Percentiles rank a stretch among this genome's conserved stretches.
Conservation (phyloP, 768 basidiomycete genomes). For the Nidularia sp. region DNA sequence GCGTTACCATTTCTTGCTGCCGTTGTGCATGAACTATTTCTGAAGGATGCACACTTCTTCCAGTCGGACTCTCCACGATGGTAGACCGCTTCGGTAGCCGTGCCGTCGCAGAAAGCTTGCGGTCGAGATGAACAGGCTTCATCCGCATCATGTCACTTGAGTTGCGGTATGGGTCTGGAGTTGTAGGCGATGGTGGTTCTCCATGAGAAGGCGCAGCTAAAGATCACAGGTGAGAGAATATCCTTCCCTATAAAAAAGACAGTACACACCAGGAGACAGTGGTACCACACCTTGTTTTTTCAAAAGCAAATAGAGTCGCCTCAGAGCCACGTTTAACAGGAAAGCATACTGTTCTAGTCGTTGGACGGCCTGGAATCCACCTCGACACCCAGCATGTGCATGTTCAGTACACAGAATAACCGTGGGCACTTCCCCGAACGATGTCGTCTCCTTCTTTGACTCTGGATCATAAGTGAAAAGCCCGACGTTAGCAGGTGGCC, state of each 20-base stretch:
- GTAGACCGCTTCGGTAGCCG: conserved; percentile 91
- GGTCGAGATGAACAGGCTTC: conserved; percentile 91
- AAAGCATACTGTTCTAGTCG: conserved; percentile 97
- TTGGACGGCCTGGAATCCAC: conserved; percentile 88
- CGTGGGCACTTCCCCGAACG: conserved; percentile 71
- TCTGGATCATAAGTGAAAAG: conserved; percentile 77
- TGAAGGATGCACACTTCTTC: conserved; percentile 75
- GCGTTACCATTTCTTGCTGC: conserved; percentile 34
- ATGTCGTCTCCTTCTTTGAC: conserved; percentile 59
- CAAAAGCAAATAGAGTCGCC: conserved; percentile 82
- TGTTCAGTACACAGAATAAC: conserved; percentile 79
- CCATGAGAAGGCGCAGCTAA: conserved; percentile 19
- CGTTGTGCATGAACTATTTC: conserved; percentile 50
- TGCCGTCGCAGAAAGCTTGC: conserved; percentile 92
- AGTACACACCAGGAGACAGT: conserved; percentile 61
- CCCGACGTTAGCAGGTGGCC: conserved; percentile 78
- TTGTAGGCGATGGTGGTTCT: conserved; percentile 28
- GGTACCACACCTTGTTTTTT: conserved; percentile 90
- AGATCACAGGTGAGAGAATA: conserved; percentile 3
- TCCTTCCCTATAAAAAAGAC: conserved; percentile 1
- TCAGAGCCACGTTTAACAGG: conserved; percentile 90
- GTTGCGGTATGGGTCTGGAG: conserved; percentile 79
- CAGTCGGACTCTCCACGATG: conserved; percentile 91
- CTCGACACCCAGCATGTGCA: conserved; percentile 57
- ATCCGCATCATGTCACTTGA: conserved; percentile 90